These are phyloP conservation scores for Cryptococcus floricola DNA, from an alignment of 1,284 basidiomycete genomes.

Conservation along the genomic window DNA sequence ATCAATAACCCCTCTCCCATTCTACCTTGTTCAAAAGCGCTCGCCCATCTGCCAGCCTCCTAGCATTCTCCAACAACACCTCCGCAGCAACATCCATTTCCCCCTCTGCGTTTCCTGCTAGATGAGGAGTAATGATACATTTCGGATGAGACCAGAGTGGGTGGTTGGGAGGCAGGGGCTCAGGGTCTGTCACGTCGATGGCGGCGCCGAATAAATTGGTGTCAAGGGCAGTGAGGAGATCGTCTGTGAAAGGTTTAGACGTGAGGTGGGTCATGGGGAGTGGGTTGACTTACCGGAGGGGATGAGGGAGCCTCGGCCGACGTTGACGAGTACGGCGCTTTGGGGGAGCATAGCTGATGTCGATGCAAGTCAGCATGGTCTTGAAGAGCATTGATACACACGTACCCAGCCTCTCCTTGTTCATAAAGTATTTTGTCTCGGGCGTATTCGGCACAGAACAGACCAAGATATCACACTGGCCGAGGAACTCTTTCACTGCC, in stretches of 20 bases:
- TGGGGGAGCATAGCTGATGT: constrained; percentile 27
- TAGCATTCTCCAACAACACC: constrained; percentile 40
- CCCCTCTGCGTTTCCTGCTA: constrained; percentile 34
- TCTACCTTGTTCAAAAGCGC: constrained; percentile 31
- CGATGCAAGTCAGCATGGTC: background rate
- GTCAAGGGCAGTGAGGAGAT: constrained; percentile 31
- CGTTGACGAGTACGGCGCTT: constrained; percentile 39
- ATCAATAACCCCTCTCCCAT: constrained; percentile 33
- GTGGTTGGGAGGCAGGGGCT: constrained; percentile 35
- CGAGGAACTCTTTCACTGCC: constrained; percentile 38
- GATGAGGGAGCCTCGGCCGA: constrained; percentile 41
- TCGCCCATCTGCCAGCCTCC: constrained; percentile 29
- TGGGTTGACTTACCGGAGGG: constrained; percentile 18
- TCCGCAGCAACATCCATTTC: constrained; percentile 39
- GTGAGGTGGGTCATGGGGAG: background rate
- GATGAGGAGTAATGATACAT: constrained; percentile 38
- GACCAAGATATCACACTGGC: constrained; percentile 43
- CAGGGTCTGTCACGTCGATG: constrained; percentile 46
- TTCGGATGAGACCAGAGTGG: constrained; percentile 37
- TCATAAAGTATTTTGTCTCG: constrained; percentile 37
- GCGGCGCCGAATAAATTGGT: constrained; percentile 33
- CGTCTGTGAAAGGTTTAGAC: constrained; percentile 19
- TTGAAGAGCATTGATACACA: background rate
- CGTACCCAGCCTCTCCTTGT: constrained; percentile 37
- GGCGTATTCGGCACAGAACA: constrained; percentile 40